Evolutionary conservation across 495 filamentous ascomycete genomes (phyloP).

Genomic region (Aspergillus funiculosus): DNA sequence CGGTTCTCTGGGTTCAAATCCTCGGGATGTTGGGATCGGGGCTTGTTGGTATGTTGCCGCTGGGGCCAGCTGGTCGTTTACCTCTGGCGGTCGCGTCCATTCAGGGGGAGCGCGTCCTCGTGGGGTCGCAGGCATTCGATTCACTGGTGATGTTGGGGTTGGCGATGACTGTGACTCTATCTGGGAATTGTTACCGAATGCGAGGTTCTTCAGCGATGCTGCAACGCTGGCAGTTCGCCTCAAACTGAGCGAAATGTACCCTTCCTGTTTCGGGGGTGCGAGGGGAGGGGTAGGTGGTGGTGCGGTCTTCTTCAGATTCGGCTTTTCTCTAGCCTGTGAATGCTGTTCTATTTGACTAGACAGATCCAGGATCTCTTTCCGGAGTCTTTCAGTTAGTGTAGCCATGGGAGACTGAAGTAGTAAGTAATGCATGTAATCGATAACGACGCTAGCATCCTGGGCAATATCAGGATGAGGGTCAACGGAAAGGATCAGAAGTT

Average conservation of each 20-base stretch:
- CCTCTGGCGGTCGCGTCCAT: constrained; percentile 71
- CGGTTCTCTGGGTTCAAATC: constrained; percentile 57
- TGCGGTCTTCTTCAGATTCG: constrained; percentile 36
- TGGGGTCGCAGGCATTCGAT: constrained; percentile 43
- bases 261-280: constrained; percentile 50
- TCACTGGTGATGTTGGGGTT: constrained; percentile 30
- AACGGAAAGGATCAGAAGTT: constrained; percentile 80
- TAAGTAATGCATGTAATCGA: constrained; percentile 75
- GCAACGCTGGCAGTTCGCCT: constrained; percentile 67
- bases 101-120: constrained; percentile 60
- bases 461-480: constrained; percentile 94
- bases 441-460: constrained; percentile 68
- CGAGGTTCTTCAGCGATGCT: constrained; percentile 62
- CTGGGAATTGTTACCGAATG: constrained; percentile 46
- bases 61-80: constrained; percentile 62
- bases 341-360: constrained; percentile 46
- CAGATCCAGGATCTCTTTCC: constrained; percentile 69
- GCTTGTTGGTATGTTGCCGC: constrained; percentile 70
- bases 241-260: constrained; percentile 59
- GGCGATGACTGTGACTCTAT: constrained; percentile 28
- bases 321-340: constrained; percentile 37
- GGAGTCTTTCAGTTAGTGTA: constrained; percentile 58
- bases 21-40: constrained; percentile 66
- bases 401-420: constrained; percentile 74
- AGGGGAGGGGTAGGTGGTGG: constrained; percentile 49